Evolutionary conservation across 2,329 filamentous ascomycete genomes (phyloP), one percentile per base, ranked within the genome.

Genomic region (Polychaeton citri): DNA sequence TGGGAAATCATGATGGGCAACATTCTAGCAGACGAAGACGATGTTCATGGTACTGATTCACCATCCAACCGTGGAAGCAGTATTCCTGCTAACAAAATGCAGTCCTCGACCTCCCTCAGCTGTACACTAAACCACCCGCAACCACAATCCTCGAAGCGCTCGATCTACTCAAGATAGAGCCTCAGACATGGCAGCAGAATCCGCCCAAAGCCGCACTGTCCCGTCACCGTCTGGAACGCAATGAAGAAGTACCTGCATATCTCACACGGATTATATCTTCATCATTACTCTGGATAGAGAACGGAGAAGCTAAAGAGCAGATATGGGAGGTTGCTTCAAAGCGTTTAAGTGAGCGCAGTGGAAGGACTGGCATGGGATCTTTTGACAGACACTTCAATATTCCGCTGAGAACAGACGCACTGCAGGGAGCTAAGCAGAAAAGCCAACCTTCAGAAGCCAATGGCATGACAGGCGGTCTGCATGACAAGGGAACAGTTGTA

Each of bases 341-440:
- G 40, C 71, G 88, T 33, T 71, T 96, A 42, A 79, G 83, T 30
- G 87, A 95, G 58, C 72, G 88, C 12, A 93, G 86, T 42, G 90
- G 90, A 1, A 72, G 90, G 36, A 72, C 55, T 60, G 78, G 72
- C 26, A 79, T 79, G 72, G 70, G 73, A 17, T 67, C 72, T 19
- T 67, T 81, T 46, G 72, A 67, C 32, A 67, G 79, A 30, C 63
- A 61, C 8, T 81, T 82, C 54, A 58, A 49, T 6, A 72, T 82
- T 30, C 55, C 58, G 8, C 33, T 50, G 21, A 35, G 30, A 16
- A 20, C 30, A 4, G 35, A 30, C 15, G 31, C 26, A 12, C 16
- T 35, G 4, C 16, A 34, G 16, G 21, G 30, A 21, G 18, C 15
- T 4, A 20, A 37, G 16, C 13, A 15, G 37, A 10, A 30, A 39